Evolutionary conservation across 495 filamentous ascomycete species (phyloP), one percentile per base, ranked within the genome.

Genomic region (Neurospora tetraspora): DNA sequence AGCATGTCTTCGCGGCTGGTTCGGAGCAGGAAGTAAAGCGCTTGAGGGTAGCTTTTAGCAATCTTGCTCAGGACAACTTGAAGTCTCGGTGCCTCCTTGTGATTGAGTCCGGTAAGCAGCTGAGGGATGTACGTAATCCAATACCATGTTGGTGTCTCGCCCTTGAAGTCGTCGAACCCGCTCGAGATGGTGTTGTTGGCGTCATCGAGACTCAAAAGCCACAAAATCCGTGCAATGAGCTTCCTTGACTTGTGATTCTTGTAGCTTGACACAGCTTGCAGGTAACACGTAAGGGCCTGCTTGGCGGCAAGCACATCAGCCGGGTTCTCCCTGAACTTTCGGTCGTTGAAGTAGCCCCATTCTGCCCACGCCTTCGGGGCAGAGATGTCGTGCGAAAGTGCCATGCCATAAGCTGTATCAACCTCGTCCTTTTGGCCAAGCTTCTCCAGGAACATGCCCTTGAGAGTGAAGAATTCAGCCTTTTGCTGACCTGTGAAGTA

Each of bases 61-160:
- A 99, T 94, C 84, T 97, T 98, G 31, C 92, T 86, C 27, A 99
- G 85, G 40, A 99, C 91, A 65, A 83, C 86, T 72, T 94, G 90
- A 73, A 94, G 91, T 68, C 96, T 89, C n/a, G 88, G 88, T 18
- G 93, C 94, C 82, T 99, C 96, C 72, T 93, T 93, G 74, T 97
- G 91, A 11, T 91, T 92, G 73, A 98, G 85, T 70, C 94, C 94
- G 47, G 91, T 93, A 37, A 99, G 86, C 53, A 99, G 88, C 79
- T 99, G 96, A 31, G 96, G 96, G 75, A 99, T 98, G 80, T 94
- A 99, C 0, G 96, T 98, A 72, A 98, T 98, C 96, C 96, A 99
- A 81, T 98, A 98, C 96, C 96, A 99, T 20, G 96, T 91, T 2
- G 93, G 94, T 8, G 91, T 94, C 45, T 99, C 96, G 59, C 94